Evolutionary conservation across 306 rosid species (phyloP).

Genomic region (Coriaria nepalensis): DNA sequence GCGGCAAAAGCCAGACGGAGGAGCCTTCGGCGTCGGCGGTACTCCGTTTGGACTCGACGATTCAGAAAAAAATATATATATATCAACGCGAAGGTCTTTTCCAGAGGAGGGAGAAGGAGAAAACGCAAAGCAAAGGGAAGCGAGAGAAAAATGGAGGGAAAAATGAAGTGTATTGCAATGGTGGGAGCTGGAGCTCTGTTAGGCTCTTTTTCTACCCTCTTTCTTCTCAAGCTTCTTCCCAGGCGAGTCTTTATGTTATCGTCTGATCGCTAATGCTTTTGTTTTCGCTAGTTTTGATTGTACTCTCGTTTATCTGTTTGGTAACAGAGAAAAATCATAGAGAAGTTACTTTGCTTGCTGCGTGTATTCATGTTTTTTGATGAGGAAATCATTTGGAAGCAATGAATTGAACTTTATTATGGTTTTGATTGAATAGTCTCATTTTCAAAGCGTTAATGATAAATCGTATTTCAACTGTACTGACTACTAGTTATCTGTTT

Average conservation of each 20-base stretch:
- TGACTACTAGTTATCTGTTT: conserved; percentile 11
- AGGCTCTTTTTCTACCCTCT: conserved; percentile 66
- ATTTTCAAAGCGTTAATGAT: neutral
- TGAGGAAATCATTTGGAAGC: no score
- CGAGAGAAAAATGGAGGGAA: conserved; percentile 31
- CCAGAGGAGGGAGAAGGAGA: neutral
- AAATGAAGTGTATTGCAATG: conserved; percentile 36
- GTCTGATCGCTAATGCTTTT: neutral
- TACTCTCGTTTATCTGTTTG: no score
- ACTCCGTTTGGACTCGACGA: no score
- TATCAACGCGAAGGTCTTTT: neutral
- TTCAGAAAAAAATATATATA: no score
- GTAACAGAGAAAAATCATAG: no score
- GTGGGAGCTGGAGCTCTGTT: conserved; percentile 61
- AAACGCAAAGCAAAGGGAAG: neutral
- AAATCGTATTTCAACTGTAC: neutral
- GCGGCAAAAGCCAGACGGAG: no score
- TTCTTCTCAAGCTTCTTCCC: conserved; percentile 49
- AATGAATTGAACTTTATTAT: no score
- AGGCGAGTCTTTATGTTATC: conserved; percentile 26
- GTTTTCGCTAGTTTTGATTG: neutral
- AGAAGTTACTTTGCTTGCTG: no score
- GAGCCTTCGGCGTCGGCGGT: no score
- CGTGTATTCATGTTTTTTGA: no score
- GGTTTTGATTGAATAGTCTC: no score